Base-by-base conservation (phyloP, 1,284 basidiomycete genomes). In the Ganoderma boninense region DNA sequence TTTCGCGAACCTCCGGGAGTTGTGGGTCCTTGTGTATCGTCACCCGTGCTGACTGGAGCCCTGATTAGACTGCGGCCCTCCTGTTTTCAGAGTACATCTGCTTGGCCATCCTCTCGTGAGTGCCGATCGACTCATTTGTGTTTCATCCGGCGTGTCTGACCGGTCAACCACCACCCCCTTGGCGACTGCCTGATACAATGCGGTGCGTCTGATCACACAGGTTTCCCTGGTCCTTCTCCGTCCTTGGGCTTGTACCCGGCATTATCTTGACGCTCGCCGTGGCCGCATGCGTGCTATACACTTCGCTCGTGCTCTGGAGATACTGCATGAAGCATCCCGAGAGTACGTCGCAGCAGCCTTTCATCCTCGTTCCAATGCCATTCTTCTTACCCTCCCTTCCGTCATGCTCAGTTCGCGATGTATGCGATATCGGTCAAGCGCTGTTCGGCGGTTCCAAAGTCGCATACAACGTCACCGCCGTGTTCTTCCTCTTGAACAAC, bases 281-380 rank as follows among this genome's bases (percentile, higher is more conserved):
- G 52, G 83, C 83, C 10, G 78, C 75, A 11, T 79, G 74, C 26
- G 78, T 83, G 59, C 75, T 82, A 35, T 85, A 84, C 72, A 85
- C 84, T 0, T 83, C 85, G 5, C 82, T 86, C 60, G 80, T 87
- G 29, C 82, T 90, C 10, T 88, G 87, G 85, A 79, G 82, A 4
- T 92, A 87, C 79, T 90, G 88, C 78, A 83, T 92, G 75, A 82
- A 82, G 69, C 85, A 92, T 70, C 90, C 90, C 0, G 84, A 89
- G 66, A 80, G 60, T 62, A 62, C 14, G 60, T 62, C 38, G 23
- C 2, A 20, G 8, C 35, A 7, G 11, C 3, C 23, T 42, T 44
- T 13, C 20, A 62, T 5, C 60, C n/a, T 38, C 40, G 23, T 2
- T 16, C n/a, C n/a, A n/a, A n/a, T n/a, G n/a, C 23, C 20, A 7